A percentile compares a stretch with the other conserved stretches of the same genome.
These are phyloP conservation scores for Onygenales sp. DNA, from an alignment of 2,329 filamentous ascomycete species.

Conservation along the genomic window DNA sequence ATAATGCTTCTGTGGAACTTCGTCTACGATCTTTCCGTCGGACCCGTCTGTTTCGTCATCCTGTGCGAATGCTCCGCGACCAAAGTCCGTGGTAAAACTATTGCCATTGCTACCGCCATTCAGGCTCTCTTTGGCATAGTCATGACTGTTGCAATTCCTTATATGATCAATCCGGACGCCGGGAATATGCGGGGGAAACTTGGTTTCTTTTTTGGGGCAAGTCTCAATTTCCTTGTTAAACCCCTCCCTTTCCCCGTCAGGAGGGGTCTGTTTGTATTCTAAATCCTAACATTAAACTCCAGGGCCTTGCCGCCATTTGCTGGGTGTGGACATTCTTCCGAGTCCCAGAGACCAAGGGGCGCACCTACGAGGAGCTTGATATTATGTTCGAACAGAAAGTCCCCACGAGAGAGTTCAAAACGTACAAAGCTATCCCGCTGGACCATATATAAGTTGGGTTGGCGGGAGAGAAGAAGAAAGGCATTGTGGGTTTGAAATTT, in stretches of 20 bases:
- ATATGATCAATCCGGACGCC: constrained; percentile 31
- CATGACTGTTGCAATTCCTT: constrained; percentile 32
- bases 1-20: constrained; percentile 31
- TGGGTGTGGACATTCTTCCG: constrained; percentile 15
- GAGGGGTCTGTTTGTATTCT: not conserved
- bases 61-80: constrained; percentile 39
- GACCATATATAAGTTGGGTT: not conserved
- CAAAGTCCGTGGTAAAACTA: constrained; percentile 37
- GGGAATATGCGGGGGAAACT: constrained; percentile 25
- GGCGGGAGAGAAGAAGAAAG: no score
- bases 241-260: not conserved
- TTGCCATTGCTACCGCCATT: constrained; percentile 28
- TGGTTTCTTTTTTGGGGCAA: constrained; percentile 25
- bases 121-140: constrained; percentile 32
- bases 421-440: constrained; percentile 5
- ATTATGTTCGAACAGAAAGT: constrained; percentile 33
- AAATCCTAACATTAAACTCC: not conserved
- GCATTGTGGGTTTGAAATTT: no score
- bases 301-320: constrained; percentile 9
- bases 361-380: constrained; percentile 20
- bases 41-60: constrained; percentile 36
- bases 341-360: constrained; percentile 15
- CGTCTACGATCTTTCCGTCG: constrained; percentile 32
- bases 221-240: not conserved
- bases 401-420: constrained; percentile 29